phyloP scores from a whole-genome alignment of 2,329 filamentous ascomycete genomes.

The Colletotrichum noveboracense region DNA sequence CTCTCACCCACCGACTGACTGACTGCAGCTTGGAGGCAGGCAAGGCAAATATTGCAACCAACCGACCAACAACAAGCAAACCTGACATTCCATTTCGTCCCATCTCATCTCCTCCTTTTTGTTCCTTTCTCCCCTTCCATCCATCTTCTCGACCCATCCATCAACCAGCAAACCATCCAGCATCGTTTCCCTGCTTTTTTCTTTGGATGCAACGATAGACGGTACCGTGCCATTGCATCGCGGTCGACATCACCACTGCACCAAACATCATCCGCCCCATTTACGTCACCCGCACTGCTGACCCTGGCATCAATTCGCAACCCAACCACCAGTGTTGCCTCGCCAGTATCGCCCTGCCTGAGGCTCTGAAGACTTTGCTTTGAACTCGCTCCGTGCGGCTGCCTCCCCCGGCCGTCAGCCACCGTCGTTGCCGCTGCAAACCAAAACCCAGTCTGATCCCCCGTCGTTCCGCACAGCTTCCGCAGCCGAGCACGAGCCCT shows the following conservation, averaged over 20 bases:
- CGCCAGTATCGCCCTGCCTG: neutral
- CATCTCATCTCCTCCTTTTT: neutral
- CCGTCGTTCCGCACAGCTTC: neutral
- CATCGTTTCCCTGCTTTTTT: neutral
- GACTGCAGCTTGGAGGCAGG: neutral
- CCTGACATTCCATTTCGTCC: neutral
- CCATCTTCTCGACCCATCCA: neutral
- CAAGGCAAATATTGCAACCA: neutral
- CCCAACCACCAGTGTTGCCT: neutral
- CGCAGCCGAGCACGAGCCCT: conserved; percentile 6
- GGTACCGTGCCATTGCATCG: neutral
- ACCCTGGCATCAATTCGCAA: neutral
- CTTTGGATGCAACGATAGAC: neutral
- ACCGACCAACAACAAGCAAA: neutral
- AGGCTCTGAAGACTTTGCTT: neutral
- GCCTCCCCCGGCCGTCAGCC: neutral
- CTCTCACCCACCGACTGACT: neutral
- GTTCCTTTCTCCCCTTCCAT: neutral
- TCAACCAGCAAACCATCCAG: neutral
- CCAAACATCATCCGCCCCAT: neutral
- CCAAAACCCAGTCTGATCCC: neutral
- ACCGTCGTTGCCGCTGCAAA: neutral
- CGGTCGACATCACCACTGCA: neutral
- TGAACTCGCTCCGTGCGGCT: neutral
- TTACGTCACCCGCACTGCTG: neutral